Conservation (phyloP, 169 alveolate species). For the Plasmodium coatneyi region DNA sequence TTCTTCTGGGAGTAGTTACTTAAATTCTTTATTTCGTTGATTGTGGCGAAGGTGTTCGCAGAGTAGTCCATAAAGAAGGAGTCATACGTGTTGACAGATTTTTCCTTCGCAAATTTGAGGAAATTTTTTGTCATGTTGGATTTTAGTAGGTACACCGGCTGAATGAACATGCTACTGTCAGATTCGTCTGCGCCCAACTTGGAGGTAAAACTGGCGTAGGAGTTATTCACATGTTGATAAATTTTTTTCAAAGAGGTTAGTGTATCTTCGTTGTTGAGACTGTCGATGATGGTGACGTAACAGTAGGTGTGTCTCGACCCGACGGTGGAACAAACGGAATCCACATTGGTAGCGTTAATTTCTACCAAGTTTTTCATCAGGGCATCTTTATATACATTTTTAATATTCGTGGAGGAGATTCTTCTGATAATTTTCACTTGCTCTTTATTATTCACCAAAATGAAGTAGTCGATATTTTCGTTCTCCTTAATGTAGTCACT, state of each 20-base stretch:
- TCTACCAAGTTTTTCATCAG: conserved; percentile 34
- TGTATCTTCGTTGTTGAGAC: neutral
- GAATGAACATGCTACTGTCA: conserved; percentile 50
- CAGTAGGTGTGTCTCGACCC: conserved; percentile 68
- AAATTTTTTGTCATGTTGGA: conserved; percentile 28
- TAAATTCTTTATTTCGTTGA: conserved; percentile 62
- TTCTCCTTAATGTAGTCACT: conserved; percentile 48
- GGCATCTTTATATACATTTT: conserved; percentile 57
- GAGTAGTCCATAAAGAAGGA: conserved; percentile 60
- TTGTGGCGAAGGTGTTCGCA: conserved; percentile 27
- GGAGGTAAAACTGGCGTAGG: conserved; percentile 11
- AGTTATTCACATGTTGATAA: conserved; percentile 49
- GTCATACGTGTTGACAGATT: conserved; percentile 29
- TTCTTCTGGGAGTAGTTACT: conserved; percentile 58
- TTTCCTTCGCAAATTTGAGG: conserved; percentile 35
- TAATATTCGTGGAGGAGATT: conserved; percentile 47
- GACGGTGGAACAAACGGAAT: conserved; percentile 40
- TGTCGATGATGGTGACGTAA: conserved; percentile 41
- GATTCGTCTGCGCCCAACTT: conserved; percentile 12
- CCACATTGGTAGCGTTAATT: conserved; percentile 38
- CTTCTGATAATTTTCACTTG: conserved; percentile 53
- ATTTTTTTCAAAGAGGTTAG: conserved; percentile 20
- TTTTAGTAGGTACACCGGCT: conserved; percentile 56
- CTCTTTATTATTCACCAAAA: conserved; percentile 25
- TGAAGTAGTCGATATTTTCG: conserved; percentile 48